These are phyloP conservation scores for Aspergillus panamensis DNA, from an alignment of 495 filamentous ascomycete genomes.

Conservation along the genomic window DNA sequence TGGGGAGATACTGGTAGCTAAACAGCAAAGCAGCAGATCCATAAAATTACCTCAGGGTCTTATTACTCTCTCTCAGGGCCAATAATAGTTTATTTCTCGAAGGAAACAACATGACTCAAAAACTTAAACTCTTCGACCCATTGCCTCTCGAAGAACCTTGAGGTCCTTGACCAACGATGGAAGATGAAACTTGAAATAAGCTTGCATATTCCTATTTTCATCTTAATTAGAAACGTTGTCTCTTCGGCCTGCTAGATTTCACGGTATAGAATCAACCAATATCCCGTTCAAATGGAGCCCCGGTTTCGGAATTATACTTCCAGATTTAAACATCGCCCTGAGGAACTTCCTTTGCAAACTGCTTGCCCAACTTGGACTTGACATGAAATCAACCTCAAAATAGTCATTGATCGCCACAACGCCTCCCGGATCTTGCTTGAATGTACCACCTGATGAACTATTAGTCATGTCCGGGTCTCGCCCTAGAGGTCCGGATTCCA, in stretches of 20 bases:
- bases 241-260: too few relatives aligned
- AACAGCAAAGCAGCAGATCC: neutral
- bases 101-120: neutral
- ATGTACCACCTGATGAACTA: neutral
- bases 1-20: neutral
- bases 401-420: neutral
- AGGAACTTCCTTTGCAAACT: neutral
- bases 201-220: too few relatives aligned
- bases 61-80: too few relatives aligned
- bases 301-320: too few relatives aligned
- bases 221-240: too few relatives aligned
- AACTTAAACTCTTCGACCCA: neutral
- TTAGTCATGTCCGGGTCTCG: neutral
- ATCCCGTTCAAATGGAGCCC: too few relatives aligned
- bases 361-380: neutral
- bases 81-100: neutral
- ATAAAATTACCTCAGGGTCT: conserved; percentile 3
- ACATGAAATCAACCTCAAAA: neutral
- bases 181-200: too few relatives aligned
- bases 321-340: neutral
- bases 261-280: too few relatives aligned
- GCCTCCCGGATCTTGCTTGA: neutral
- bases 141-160: neutral
- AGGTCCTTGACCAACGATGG: neutral
- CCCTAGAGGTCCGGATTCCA: neutral